Conservation (phyloP, 306 rosid species). For the Corylus americana region DNA sequence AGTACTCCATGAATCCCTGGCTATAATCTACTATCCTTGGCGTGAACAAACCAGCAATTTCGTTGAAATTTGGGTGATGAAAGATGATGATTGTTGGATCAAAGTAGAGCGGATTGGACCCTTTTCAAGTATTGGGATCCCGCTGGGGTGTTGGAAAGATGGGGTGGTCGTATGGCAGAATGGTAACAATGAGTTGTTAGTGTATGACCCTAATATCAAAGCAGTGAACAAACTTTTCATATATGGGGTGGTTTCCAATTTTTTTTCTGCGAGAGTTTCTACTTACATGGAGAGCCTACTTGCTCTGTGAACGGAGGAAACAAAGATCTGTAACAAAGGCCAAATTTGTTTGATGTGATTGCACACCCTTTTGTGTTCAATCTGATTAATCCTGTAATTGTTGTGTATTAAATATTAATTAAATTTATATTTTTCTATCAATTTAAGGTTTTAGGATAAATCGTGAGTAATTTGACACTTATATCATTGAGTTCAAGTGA, state of each 20-base stretch:
- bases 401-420: too few relatives aligned
- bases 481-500: too few relatives aligned
- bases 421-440: too few relatives aligned
- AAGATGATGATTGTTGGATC: not conserved
- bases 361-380: too few relatives aligned
- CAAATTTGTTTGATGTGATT: too few relatives aligned
- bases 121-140: not conserved
- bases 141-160: not conserved
- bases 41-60: not conserved
- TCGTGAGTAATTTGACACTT: too few relatives aligned
- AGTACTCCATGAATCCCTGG: not conserved
- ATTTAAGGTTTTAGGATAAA: too few relatives aligned
- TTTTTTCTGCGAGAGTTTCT: not conserved
- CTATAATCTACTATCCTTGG: not conserved
- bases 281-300: conserved; percentile 9
- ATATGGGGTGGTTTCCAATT: too few relatives aligned
- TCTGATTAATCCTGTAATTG: too few relatives aligned
- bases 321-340: too few relatives aligned
- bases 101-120: not conserved
- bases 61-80: conserved; percentile 9
- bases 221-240: not conserved
- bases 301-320: not conserved
- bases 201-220: not conserved
- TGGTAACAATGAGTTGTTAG: not conserved
- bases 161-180: conserved; percentile 15